Evolutionary conservation across 148 eudicot species (phyloP).

Genomic region (Cornus suecica): DNA sequence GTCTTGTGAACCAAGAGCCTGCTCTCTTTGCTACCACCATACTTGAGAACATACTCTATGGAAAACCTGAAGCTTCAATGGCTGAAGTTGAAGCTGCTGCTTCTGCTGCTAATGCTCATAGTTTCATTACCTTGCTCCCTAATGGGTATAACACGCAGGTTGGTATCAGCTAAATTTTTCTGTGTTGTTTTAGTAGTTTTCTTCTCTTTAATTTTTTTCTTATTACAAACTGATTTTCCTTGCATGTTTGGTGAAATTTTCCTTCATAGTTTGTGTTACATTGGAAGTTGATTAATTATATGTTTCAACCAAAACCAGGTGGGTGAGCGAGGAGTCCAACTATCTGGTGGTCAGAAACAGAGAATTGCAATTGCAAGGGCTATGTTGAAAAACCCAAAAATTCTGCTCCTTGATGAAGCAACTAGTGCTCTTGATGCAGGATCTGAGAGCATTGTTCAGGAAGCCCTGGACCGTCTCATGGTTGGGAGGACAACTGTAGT

Average conservation of each 20-base stretch:
- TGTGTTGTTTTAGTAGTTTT: neutral
- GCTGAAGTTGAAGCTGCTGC: constrained; percentile 92
- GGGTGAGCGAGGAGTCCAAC: constrained; percentile 97
- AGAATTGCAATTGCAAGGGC: constrained; percentile 99
- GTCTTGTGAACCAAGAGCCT: constrained; percentile 98
- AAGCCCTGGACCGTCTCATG: constrained; percentile 97
- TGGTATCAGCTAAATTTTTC: constrained; percentile 6
- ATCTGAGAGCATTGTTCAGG: constrained; percentile 96
- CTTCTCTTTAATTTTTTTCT: neutral
- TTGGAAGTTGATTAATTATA: neutral
- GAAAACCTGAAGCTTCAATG: constrained; percentile 87
- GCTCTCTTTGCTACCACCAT: constrained; percentile 98
- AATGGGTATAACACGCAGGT: constrained; percentile 98
- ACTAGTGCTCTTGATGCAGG: constrained; percentile 97
- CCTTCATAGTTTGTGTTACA: neutral
- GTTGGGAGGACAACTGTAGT: constrained; percentile 96
- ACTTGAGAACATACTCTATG: constrained; percentile 90
- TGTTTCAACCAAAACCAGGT: constrained; percentile 37
- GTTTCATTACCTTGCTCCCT: constrained; percentile 91
- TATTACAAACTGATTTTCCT: neutral
- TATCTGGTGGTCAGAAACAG: constrained; percentile 97
- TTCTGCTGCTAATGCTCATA: constrained; percentile 94
- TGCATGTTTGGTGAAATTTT: neutral
- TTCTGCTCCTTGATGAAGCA: constrained; percentile 95
- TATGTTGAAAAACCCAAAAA: constrained; percentile 93